Percentiles rank a stretch among this genome's conserved stretches.
These are phyloP conservation scores for Punctularia strigosozonata DNA, from an alignment of 768 basidiomycete genomes.

Conservation along the genomic window DNA sequence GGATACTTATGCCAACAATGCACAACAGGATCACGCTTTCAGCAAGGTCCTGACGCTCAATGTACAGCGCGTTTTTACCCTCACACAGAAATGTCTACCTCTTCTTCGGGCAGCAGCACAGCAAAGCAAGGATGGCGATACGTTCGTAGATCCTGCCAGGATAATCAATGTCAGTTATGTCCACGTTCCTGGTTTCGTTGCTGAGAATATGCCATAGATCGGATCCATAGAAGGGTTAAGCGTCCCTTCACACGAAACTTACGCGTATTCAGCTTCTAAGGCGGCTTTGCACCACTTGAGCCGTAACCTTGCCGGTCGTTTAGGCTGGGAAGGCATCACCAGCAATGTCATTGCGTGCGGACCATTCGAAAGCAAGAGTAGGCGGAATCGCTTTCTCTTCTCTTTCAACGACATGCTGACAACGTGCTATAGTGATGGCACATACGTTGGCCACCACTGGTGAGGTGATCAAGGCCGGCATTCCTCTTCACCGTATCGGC, in stretches of 20 bases:
- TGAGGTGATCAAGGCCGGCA: constrained; percentile 26
- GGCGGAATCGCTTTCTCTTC: not conserved
- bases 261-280: constrained; percentile 57
- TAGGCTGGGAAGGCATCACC: constrained; percentile 45
- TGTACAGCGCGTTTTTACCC: constrained; percentile 49
- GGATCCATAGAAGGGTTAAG: constrained; percentile 47
- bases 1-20: constrained; percentile 6
- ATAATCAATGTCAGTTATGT: constrained; percentile 42
- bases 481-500: constrained; percentile 46
- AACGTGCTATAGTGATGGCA: constrained; percentile 34
- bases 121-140: constrained; percentile 22
- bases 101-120: constrained; percentile 36
- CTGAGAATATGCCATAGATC: constrained; percentile 25
- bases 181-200: constrained; percentile 1
- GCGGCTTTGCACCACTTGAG: constrained; percentile 49
- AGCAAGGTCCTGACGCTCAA: constrained; percentile 52
- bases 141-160: constrained; percentile 35
- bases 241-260: constrained; percentile 48
- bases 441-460: constrained; percentile 35
- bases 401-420: not conserved
- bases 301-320: constrained; percentile 40
- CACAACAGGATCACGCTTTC: constrained; percentile 39
- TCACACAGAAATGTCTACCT: constrained; percentile 50
- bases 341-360: constrained; percentile 56
- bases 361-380: constrained; percentile 21